Percentiles rank a stretch among this genome's conserved stretches.
phyloP scores from a whole-genome alignment of 495 filamentous ascomycete genomes.

The Aspergillus steynii region DNA sequence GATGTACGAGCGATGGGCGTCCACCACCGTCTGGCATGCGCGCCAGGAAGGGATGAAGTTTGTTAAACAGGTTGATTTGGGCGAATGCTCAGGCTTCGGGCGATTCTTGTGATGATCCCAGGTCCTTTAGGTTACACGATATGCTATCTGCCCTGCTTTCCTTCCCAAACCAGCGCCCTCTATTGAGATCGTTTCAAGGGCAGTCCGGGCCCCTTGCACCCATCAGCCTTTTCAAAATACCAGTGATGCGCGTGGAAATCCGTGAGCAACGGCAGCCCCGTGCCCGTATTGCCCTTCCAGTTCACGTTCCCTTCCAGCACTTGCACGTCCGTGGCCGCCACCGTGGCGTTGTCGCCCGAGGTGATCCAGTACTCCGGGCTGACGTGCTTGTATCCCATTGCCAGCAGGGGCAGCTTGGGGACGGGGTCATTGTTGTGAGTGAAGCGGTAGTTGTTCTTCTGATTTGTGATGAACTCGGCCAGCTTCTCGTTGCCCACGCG shows the following conservation, averaged over 20 bases:
- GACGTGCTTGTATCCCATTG: conserved; percentile 58
- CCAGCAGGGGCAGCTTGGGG: conserved; percentile 58
- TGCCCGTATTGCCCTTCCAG: conserved; percentile 43
- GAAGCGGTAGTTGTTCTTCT: conserved; percentile 59
- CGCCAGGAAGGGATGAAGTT: background rate
- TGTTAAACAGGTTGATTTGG: background rate
- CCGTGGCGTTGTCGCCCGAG: conserved; percentile 31
- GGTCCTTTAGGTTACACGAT: background rate
- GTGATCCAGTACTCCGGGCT: conserved; percentile 64
- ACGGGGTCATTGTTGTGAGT: conserved; percentile 67
- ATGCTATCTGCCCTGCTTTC: background rate
- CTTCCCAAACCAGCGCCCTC: background rate
- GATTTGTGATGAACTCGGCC: conserved; percentile 51
- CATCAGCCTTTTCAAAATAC: conserved; percentile 45
- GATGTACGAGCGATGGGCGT: background rate
- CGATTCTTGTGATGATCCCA: background rate
- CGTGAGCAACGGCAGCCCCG: conserved; percentile 21
- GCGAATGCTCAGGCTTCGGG: background rate
- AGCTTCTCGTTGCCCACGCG: conserved; percentile 60
- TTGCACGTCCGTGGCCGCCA: conserved; percentile 34
- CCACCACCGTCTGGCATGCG: background rate
- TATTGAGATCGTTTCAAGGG: conserved; percentile 17
- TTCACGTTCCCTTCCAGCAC: conserved; percentile 36
- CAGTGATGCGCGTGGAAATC: conserved; percentile 39
- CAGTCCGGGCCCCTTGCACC: conserved; percentile 23